Percentiles rank a stretch among this genome's conserved stretches.
Conservation (phyloP, 2,329 filamentous ascomycete species). For the Xylariales sp. region DNA sequence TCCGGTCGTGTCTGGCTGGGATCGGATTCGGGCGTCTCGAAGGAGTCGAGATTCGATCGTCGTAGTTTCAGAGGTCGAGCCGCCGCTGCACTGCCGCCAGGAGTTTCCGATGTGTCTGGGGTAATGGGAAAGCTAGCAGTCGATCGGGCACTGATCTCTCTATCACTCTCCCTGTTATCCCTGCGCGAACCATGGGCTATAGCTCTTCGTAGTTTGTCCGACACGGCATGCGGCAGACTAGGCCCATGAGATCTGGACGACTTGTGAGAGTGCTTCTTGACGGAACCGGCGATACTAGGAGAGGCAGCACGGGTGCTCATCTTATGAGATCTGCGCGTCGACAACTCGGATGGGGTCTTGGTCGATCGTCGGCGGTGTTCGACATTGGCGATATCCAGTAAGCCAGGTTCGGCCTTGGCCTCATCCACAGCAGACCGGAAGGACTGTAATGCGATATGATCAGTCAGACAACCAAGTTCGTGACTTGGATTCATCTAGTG, state of each 20-base stretch:
- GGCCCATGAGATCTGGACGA: conserved; percentile 21
- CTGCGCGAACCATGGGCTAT: conserved; percentile 25
- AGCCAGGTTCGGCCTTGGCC: conserved; percentile 25
- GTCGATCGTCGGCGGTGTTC: conserved; percentile 21
- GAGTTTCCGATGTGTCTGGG: conserved; percentile 51
- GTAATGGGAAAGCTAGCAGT: conserved; percentile 42
- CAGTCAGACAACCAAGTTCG: conserved; percentile 15
- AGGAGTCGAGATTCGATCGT: conserved; percentile 35
- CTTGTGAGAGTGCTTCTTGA: conserved; percentile 23
- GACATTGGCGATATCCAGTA: conserved; percentile 27
- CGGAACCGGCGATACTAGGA: conserved; percentile 24
- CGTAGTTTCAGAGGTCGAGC: conserved; percentile 36
- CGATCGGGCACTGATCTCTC: conserved; percentile 14
- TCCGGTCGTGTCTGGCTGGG: conserved; percentile 31
- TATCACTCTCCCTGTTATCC: conserved; percentile 22
- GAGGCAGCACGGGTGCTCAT: conserved; percentile 29
- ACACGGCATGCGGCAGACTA: conserved; percentile 24
- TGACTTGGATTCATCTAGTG: no score
- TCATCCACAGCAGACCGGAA: conserved; percentile 18
- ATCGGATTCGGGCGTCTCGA: conserved; percentile 41
- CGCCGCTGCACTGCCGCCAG: conserved; percentile 13
- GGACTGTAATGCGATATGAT: conserved; percentile 17
- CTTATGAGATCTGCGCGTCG: conserved; percentile 28
- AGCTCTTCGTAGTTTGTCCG: conserved; percentile 36
- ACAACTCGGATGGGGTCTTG: conserved; percentile 21